A percentile compares a stretch with the other conserved stretches of the same genome.
phyloP scores from a whole-genome alignment of 768 basidiomycete species.

The Leucosporidium scottii region DNA sequence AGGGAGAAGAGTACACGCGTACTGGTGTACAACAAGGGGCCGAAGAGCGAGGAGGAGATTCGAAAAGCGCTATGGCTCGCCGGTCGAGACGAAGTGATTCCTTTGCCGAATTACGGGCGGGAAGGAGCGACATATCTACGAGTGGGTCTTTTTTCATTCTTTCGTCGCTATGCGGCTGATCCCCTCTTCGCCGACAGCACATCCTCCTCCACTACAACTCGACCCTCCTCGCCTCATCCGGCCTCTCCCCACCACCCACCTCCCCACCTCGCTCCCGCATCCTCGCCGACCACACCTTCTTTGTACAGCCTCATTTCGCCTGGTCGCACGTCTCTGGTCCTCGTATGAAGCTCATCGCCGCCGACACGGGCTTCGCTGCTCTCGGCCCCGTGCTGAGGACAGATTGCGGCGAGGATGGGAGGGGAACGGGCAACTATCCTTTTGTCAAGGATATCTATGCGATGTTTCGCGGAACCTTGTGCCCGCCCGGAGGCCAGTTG shows the following conservation, averaged over 20 bases:
- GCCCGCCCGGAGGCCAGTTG: conserved; percentile 33
- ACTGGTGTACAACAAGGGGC: conserved; percentile 39
- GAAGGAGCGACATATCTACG: conserved; percentile 42
- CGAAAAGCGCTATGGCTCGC: conserved; percentile 24
- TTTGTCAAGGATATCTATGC: conserved; percentile 39
- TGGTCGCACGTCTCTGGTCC: conserved; percentile 39
- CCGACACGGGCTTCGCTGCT: conserved; percentile 39
- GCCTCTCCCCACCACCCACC: conserved; percentile 2
- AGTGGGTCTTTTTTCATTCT: conserved; percentile 26
- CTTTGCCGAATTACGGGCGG: conserved; percentile 38
- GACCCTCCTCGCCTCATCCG: conserved; percentile 1
- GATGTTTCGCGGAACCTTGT: conserved; percentile 36
- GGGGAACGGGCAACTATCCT: conserved; percentile 4
- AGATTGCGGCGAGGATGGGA: conserved; percentile 34
- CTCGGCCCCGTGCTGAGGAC: conserved; percentile 39
- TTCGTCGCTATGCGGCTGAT: not conserved
- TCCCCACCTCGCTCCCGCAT: not conserved
- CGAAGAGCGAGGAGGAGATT: conserved; percentile 9
- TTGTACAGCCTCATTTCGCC: conserved; percentile 42
- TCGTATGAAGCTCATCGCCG: conserved; percentile 31
- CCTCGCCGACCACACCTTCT: conserved; percentile 40
- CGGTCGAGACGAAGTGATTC: conserved; percentile 37
- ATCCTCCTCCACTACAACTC: conserved; percentile 38
- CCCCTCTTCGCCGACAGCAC: conserved; percentile 29
- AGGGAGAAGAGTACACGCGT: conserved; percentile 25